phyloP scores from a whole-genome alignment of 2,329 filamentous ascomycete genomes.

The Cytospora piceae region DNA sequence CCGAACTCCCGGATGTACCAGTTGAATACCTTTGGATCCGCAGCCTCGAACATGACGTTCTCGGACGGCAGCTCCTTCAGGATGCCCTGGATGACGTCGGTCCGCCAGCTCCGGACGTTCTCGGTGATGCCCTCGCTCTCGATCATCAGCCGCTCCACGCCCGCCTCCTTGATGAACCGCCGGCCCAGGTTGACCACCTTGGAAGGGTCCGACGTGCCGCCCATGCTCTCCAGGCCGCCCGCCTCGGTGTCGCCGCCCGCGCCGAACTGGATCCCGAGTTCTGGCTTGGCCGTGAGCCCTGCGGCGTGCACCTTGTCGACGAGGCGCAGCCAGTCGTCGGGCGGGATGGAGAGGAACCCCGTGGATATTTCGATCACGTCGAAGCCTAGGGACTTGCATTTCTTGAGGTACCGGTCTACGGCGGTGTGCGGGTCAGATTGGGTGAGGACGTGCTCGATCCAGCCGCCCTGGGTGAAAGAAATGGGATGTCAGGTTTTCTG shows the following conservation, averaged over 20 bases:
- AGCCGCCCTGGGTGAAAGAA: conserved; percentile 47
- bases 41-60: conserved; percentile 62
- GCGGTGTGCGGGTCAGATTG: conserved; percentile 48
- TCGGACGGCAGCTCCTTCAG: conserved; percentile 55
- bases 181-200: conserved; percentile 54
- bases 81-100: conserved; percentile 57
- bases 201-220: conserved; percentile 53
- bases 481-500: background rate
- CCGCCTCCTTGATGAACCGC: conserved; percentile 53
- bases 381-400: conserved; percentile 57
- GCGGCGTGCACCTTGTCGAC: conserved; percentile 50
- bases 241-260: conserved; percentile 57
- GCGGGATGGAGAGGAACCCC: conserved; percentile 58
- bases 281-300: conserved; percentile 56
- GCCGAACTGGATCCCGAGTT: conserved; percentile 61
- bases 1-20: conserved; percentile 60
- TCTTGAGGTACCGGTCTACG: conserved; percentile 55
- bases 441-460: conserved; percentile 57
- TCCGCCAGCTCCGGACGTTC: conserved; percentile 57
- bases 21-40: conserved; percentile 58
- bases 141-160: conserved; percentile 61
- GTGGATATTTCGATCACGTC: conserved; percentile 58
- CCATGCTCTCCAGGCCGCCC: conserved; percentile 50
- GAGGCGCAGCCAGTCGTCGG: conserved; percentile 56
- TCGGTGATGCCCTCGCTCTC: conserved; percentile 64